phyloP scores from a whole-genome alignment of 2,329 filamentous ascomycete genomes.

The Exophiala bonariae region DNA sequence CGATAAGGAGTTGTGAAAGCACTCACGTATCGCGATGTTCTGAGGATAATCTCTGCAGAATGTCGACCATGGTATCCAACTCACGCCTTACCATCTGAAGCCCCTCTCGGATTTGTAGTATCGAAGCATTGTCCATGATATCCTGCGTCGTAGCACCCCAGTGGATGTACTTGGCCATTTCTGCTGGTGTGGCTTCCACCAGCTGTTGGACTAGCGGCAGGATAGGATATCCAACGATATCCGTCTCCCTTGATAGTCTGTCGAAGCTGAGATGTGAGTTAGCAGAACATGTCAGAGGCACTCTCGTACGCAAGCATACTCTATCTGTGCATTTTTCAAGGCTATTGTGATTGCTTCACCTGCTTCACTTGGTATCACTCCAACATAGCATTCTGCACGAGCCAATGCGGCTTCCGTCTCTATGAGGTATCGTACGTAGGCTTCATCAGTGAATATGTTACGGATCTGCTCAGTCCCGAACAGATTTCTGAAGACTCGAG shows the following conservation, averaged over 20 bases:
- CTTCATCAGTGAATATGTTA: constrained; percentile 29
- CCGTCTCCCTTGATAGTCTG: constrained; percentile 28
- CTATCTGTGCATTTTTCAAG: constrained; percentile 16
- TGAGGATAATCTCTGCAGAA: constrained; percentile 43
- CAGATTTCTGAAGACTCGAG: constrained; percentile 29
- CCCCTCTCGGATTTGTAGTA: constrained; percentile 55
- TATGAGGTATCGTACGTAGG: constrained; percentile 25
- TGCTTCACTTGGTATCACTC: constrained; percentile 26
- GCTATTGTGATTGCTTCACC: constrained; percentile 24
- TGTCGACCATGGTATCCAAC: constrained; percentile 44
- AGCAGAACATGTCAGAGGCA: background rate
- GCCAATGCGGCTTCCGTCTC: constrained; percentile 29
- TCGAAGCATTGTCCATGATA: constrained; percentile 57
- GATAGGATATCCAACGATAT: constrained; percentile 31
- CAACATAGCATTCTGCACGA: constrained; percentile 26
- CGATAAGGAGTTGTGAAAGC: background rate
- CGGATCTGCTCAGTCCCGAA: constrained; percentile 31
- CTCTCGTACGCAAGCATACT: constrained; percentile 16
- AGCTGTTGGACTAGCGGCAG: constrained; percentile 30
- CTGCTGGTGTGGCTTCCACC: constrained; percentile 21
- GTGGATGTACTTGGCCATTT: constrained; percentile 51
- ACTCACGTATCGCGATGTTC: constrained; percentile 48
- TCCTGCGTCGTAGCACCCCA: constrained; percentile 63
- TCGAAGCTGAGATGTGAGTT: constrained; percentile 13
- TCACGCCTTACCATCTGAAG: constrained; percentile 49